Evolutionary conservation across 2,329 filamentous ascomycete species (phyloP), one percentile per base, ranked within the genome.

Genomic region (Aciculosporium take): DNA sequence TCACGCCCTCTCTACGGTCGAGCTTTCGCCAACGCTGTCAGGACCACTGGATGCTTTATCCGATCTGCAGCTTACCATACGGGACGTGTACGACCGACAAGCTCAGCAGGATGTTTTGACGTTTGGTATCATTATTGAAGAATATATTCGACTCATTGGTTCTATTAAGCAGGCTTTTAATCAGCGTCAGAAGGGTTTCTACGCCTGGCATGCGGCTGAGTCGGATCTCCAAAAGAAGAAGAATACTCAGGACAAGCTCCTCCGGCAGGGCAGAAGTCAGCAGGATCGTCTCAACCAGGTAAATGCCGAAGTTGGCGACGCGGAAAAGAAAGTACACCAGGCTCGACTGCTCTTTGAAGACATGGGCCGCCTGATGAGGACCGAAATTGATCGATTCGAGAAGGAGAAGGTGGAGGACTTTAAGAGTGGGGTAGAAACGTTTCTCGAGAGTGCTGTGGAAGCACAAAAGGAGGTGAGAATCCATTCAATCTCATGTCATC

Each of bases 381-480:
- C 72, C 28, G 91, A 98, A 61, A 69, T 98, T 50, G 91, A 96
- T 54, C 74, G 88, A 15, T 98, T 98, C 55, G 91, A 98, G 65
- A 76, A 76, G 53, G 91, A 98, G 64, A 98, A 98, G 68, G 91
- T 98, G 3, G 91, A 98, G 58, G 91, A 98, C 58, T 98, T 98
- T 63, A 98, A 98, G 70, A 91, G 84, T 47, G 89, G 88, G 0
- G 88, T 98, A 2, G 91, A 98, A 67, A 98, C 91, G 1, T 98
- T 94, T 63, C 63, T 98, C 52, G 91, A 98, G 67, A 88, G 91
- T 55, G 86, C 91, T 3, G 87, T 98, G 4, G 91, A 98, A 64
- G 91, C 89, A 42, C 91, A 98, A 66, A 98, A 98, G 65, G 91
- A 98, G 80, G 89, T 91, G 59, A 61, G 75, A 8, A 10, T n/a